Percentiles rank a stretch among this genome's conserved stretches.
phyloP scores from a whole-genome alignment of 2,329 filamentous ascomycete species.

The Cytospora mali region DNA sequence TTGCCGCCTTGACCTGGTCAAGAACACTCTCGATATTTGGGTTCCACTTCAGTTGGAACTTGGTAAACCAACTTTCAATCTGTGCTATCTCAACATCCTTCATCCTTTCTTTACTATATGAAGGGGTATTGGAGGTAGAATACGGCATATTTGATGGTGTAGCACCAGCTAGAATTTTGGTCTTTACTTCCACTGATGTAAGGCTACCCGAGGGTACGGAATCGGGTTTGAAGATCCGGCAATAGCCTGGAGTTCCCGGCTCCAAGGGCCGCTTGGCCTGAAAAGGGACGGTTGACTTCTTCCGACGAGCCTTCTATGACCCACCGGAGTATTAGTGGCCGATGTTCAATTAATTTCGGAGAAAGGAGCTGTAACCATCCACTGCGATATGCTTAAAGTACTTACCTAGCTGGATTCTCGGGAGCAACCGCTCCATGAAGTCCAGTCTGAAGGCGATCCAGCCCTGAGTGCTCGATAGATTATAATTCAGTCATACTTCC shows the following conservation, averaged over 20 bases:
- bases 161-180: no score
- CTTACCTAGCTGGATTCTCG: no score
- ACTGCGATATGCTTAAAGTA: not conserved
- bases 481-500: not conserved
- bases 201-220: no score
- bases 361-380: not conserved
- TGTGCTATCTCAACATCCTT: no score
- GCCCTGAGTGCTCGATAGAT: not conserved
- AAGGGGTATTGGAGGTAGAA: no score
- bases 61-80: not conserved
- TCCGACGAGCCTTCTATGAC: slow-evolving; percentile 17
- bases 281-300: slow-evolving; percentile 18
- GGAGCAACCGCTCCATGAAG: slow-evolving; percentile 7
- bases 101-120: no score
- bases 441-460: not conserved
- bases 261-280: slow-evolving; percentile 14
- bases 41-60: not conserved
- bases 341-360: slow-evolving; percentile 17
- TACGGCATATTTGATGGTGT: no score
- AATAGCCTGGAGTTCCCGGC: not conserved
- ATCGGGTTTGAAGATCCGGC: no score
- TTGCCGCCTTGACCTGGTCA: not conserved
- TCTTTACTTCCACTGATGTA: no score
- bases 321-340: slow-evolving; percentile 17
- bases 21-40: not conserved